phyloP scores from a whole-genome alignment of 257 asterid species.

The Datura wrightii region DNA sequence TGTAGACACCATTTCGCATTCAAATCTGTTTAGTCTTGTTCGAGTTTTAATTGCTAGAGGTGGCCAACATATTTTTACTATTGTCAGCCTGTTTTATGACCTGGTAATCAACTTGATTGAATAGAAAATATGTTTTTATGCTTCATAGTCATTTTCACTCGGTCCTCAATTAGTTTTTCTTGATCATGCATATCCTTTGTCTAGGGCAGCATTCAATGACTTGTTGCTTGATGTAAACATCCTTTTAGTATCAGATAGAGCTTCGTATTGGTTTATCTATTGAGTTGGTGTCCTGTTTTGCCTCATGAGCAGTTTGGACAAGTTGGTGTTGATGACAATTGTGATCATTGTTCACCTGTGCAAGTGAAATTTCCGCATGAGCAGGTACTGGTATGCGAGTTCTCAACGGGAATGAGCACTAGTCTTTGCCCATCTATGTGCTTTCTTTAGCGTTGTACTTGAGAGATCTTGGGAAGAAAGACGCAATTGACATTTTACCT shows the following conservation, averaged over 20 bases:
- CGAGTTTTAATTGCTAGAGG: background rate
- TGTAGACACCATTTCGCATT: background rate
- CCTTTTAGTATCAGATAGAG: slow-evolving; percentile 27
- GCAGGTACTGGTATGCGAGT: slow-evolving; percentile 54
- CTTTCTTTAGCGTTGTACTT: background rate
- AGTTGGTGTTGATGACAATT: slow-evolving; percentile 93
- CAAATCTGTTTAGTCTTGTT: background rate
- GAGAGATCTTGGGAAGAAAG: background rate
- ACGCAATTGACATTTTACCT: slow-evolving; percentile 24
- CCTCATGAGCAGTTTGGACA: slow-evolving; percentile 77
- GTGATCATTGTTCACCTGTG: slow-evolving; percentile 85
- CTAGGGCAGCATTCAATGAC: slow-evolving; percentile 1
- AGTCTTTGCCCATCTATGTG: slow-evolving; percentile 5
- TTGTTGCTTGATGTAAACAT: slow-evolving; percentile 15
- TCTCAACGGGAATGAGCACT: slow-evolving; percentile 6
- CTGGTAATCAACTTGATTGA: slow-evolving; percentile 29
- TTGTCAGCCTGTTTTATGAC: background rate
- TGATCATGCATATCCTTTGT: slow-evolving; percentile 22
- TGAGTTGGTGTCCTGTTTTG: slow-evolving; percentile 31
- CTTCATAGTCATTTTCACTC: slow-evolving; percentile 10
- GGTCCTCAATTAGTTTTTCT: slow-evolving; percentile 24
- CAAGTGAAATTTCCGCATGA: slow-evolving; percentile 75
- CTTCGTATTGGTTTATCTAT: slow-evolving; percentile 15
- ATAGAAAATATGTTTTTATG: slow-evolving; percentile 14
- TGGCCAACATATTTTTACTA: slow-evolving; percentile 23